phyloP scores from a whole-genome alignment of 495 filamentous ascomycete species.

The Schizothecium vesticola region DNA sequence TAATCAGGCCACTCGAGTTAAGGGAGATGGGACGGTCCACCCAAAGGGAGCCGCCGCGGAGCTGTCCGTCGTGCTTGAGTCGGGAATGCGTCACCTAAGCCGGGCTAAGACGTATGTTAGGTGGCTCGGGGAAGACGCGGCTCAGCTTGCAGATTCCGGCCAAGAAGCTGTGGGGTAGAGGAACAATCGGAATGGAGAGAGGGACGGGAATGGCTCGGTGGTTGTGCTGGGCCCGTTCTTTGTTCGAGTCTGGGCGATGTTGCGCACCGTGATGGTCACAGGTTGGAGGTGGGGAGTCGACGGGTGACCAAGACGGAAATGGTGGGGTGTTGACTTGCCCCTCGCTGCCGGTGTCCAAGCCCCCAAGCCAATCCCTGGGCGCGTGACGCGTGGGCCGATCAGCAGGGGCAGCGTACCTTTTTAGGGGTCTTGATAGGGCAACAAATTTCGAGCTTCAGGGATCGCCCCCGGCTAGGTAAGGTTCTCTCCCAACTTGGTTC shows the following conservation, averaged over 20 bases:
- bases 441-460: background rate
- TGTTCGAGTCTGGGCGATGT: background rate
- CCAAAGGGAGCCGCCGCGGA: background rate
- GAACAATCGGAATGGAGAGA: too few species aligned
- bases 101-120: too few species aligned
- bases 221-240: background rate
- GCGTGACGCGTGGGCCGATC: conserved; percentile 5
- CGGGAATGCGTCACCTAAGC: background rate
- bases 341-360: background rate
- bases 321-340: background rate
- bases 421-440: background rate
- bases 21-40: background rate
- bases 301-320: background rate
- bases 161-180: too few species aligned
- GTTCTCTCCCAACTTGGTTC: too few species aligned
- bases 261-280: background rate
- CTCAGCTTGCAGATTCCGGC: too few species aligned
- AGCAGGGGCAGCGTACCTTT: background rate
- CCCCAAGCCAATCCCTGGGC: background rate
- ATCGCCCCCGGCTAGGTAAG: background rate
- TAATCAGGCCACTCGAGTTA: background rate
- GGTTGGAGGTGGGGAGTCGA: background rate
- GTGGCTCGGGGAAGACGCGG: too few species aligned
- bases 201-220: too few species aligned
- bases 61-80: background rate